Conservation (phyloP, 2,329 filamentous ascomycete genomes). For the Neopestalotiopsis sp. region DNA sequence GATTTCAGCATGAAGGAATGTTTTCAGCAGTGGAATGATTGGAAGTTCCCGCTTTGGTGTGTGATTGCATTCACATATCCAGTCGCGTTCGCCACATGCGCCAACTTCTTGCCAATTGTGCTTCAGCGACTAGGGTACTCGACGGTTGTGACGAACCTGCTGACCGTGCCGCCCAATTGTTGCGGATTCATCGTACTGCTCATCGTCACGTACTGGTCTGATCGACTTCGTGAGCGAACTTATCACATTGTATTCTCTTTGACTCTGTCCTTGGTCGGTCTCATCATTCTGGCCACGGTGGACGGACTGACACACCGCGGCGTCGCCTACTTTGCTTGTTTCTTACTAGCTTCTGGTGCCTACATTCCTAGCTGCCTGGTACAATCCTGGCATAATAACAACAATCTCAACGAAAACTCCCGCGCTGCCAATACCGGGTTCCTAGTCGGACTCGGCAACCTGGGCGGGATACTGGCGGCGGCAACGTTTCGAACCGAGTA, state of each 20-base stretch:
- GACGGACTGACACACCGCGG: conserved; percentile 46
- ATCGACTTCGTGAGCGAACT: conserved; percentile 50
- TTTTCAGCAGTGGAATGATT: conserved; percentile 50
- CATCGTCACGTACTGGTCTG: conserved; percentile 48
- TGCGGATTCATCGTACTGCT: conserved; percentile 53
- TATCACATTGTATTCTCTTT: conserved; percentile 47
- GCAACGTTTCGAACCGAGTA: conserved; percentile 53
- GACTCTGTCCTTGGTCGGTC: conserved; percentile 45
- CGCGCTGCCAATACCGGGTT: conserved; percentile 54
- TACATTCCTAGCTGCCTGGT: conserved; percentile 55
- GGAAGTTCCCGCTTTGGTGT: conserved; percentile 42
- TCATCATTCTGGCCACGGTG: conserved; percentile 50
- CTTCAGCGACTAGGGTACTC: conserved; percentile 49
- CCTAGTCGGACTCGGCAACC: conserved; percentile 53
- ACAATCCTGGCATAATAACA: conserved; percentile 58
- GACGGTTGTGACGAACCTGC: conserved; percentile 52
- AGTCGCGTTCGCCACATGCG: conserved; percentile 45
- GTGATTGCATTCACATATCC: conserved; percentile 54
- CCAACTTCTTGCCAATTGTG: conserved; percentile 56
- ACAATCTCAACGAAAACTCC: conserved; percentile 55
- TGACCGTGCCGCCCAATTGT: conserved; percentile 54
- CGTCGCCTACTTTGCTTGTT: conserved; percentile 56
- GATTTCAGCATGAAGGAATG: conserved; percentile 45
- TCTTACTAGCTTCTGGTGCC: conserved; percentile 49
- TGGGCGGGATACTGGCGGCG: conserved; percentile 35